Evolutionary conservation across 2,329 filamentous ascomycete genomes (phyloP).

Genomic region (Diplodia mutila): DNA sequence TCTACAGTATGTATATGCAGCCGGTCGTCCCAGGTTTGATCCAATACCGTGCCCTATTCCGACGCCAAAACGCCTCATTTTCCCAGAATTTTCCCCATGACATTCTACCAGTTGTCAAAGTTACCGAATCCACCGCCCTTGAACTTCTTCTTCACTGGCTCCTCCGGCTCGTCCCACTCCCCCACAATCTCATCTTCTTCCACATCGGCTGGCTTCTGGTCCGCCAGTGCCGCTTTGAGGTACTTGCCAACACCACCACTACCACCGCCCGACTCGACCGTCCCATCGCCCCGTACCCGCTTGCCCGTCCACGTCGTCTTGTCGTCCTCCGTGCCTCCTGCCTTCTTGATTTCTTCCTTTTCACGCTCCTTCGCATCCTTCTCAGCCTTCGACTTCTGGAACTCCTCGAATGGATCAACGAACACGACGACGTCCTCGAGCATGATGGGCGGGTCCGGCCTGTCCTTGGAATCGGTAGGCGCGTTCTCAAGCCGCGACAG

Average conservation of each 20-base stretch:
- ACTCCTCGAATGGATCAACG: slow-evolving; percentile 94
- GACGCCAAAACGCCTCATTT: slow-evolving; percentile 5
- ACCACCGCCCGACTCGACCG: slow-evolving; percentile 57
- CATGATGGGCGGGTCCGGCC: slow-evolving; percentile 55
- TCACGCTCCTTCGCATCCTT: slow-evolving; percentile 64
- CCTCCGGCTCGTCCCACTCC: slow-evolving; percentile 48
- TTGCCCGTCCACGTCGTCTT: slow-evolving; percentile 96
- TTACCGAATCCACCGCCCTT: slow-evolving; percentile 86
- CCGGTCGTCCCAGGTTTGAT: not conserved
- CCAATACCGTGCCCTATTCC: not conserved
- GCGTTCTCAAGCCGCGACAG: slow-evolving; percentile 77
- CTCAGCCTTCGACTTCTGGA: slow-evolving; percentile 66
- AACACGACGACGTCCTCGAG: slow-evolving; percentile 86
- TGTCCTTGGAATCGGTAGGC: slow-evolving; percentile 61
- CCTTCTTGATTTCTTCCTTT: slow-evolving; percentile 63
- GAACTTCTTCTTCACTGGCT: slow-evolving; percentile 79
- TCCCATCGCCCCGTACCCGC: slow-evolving; percentile 71
- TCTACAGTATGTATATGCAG: not conserved
- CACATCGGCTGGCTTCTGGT: slow-evolving; percentile 33
- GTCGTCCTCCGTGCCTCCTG: slow-evolving; percentile 82
- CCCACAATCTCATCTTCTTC: slow-evolving; percentile 64
- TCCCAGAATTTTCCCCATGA: not conserved
- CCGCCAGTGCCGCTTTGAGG: slow-evolving; percentile 63
- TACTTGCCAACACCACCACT: slow-evolving; percentile 74
- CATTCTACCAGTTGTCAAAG: slow-evolving; percentile 82